Base-by-base conservation (phyloP, 2,329 filamentous ascomycete species). In the Chaetomium sp. region DNA sequence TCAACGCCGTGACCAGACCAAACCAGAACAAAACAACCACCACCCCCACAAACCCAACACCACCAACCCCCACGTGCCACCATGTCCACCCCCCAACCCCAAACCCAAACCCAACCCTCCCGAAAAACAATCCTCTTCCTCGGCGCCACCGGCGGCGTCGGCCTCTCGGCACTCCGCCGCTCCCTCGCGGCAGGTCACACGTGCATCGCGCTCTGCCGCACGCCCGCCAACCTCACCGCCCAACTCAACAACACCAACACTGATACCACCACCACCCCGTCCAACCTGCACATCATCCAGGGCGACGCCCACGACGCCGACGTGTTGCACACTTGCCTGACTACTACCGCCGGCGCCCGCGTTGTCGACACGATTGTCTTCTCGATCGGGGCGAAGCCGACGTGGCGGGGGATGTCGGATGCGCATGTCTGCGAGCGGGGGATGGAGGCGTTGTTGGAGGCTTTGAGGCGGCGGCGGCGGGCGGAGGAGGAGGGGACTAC, bases 141-240 rank as follows among this genome's bases (percentile, higher is more conserved):
- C 60, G 84, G 84, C 65, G 81, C 83, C 50, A 85, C 80, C 25
- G 80, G 78, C 38, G 84, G 83, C 56, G 77, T 77, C 67, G 82
- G 79, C 60, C 78, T 83, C 63, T 74, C 81, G 2, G 76, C 78
- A 19, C 79, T 86, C 49, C 77, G 77, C 27, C 75, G 76, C 49
- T 75, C 78, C 29, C 79, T 86, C 9, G 75, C 77, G 19, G 79
- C 78, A 12, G 80, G 80, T 38, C 77, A 81, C 71, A 74, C 71
- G 8, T 84, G 82, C 74, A 74, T 80, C 57, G 83, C 80, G 54
- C 77, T 86, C 42, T 83, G 78, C 70, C 82, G 84, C 51, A 80
- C 76, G 1, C 80, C 83, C 8, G 75, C 78, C 56, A 85, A 82
- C 66, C 80, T 87, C 27, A 13, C 55, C 53, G 31, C 71, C 53